Base-by-base conservation (phyloP, 305 asterid genomes). In the Fraxinus ornus region DNA sequence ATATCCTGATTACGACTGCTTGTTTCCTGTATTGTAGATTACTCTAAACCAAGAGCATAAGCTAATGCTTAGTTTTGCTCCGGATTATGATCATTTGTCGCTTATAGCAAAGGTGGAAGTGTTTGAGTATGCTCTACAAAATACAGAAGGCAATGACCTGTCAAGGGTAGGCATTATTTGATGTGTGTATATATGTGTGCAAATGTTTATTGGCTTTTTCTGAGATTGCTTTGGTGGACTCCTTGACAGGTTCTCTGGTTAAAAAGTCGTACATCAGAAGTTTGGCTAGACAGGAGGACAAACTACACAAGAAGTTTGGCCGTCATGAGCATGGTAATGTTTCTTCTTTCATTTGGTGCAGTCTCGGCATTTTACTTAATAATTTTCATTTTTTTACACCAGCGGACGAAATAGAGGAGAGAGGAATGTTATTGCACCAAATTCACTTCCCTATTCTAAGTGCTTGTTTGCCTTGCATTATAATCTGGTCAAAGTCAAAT, bases 211-310 rank as follows among this genome's bases (percentile, higher is more conserved):
- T 62, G 3, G 10, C 9, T 33, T 83, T 76, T 78, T 83, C 44
- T 81, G 39, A 83, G 62, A 77, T 80, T 85, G 82, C 78, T 85
- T 85, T 36, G 15, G 52, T 70, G 70, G n/a, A 39, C 68, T 70
- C 80, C 79, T 15, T 10, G 60, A 78, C 55, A 97, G 99, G 97
- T 95, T 47, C 97, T 95, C 70, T 95, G 99, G 99, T 91, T 95
- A 86, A 97, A 97, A 89, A 97, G 99, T 83, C 99, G 98, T 87
- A 97, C 99, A 80, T 95, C 98, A 33, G 99, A 97, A 88, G 94
- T 97, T 78, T 97, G 99, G 98, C 86, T 97, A 88, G 98, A 90
- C 86, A 92, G 99, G 87, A 95, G 98, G 91, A 97, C 98, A 84
- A 93, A 93, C 89, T 97, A 95, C 86, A 92, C 99, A 37, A 89